Percentiles rank a stretch among this genome's conserved stretches.
These are phyloP conservation scores for Colletotrichum filicis DNA, from an alignment of 2,329 filamentous ascomycete genomes.

Conservation along the genomic window DNA sequence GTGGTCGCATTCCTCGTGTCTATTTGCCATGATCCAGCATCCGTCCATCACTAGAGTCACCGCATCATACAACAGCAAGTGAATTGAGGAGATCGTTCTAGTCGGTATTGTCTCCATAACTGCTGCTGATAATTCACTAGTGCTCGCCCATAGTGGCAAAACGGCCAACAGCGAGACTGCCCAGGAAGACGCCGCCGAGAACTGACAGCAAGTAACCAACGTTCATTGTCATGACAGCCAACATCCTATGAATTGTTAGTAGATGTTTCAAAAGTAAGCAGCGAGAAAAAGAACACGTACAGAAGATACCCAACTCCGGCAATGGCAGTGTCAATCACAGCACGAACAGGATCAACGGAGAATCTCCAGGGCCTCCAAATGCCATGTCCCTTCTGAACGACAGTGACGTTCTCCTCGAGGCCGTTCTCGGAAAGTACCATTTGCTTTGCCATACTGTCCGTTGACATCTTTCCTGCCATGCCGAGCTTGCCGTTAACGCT, in stretches of 20 bases:
- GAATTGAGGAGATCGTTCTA: not conserved
- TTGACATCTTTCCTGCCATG: constrained; percentile 67
- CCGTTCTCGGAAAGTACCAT: constrained; percentile 80
- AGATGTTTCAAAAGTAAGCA: not conserved
- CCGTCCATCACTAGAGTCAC: too few relatives aligned
- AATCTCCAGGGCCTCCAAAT: constrained; percentile 80
- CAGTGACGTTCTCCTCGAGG: constrained; percentile 81
- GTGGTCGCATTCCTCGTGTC: constrained; percentile 8
- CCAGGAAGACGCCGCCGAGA: constrained; percentile 85
- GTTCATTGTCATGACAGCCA: constrained; percentile 92
- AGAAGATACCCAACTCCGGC: constrained; percentile 86
- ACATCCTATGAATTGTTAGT: constrained; percentile 70
- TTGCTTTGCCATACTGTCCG: constrained; percentile 71
- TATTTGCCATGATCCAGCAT: not conserved
- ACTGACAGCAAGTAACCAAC: constrained; percentile 86
- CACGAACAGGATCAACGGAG: constrained; percentile 80
- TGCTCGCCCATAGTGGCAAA: constrained; percentile 67
- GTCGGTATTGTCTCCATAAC: not conserved
- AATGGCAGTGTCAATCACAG: constrained; percentile 75
- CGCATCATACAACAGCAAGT: not conserved
- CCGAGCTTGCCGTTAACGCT: constrained; percentile 73
- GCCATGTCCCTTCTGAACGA: constrained; percentile 70
- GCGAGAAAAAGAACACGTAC: constrained; percentile 64
- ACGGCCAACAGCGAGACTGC: constrained; percentile 83
- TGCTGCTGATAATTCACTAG: constrained; percentile 38